Evolutionary conservation across 1,139 yeast species (phyloP).

Genomic region (Suhomyces yuchorum): DNA sequence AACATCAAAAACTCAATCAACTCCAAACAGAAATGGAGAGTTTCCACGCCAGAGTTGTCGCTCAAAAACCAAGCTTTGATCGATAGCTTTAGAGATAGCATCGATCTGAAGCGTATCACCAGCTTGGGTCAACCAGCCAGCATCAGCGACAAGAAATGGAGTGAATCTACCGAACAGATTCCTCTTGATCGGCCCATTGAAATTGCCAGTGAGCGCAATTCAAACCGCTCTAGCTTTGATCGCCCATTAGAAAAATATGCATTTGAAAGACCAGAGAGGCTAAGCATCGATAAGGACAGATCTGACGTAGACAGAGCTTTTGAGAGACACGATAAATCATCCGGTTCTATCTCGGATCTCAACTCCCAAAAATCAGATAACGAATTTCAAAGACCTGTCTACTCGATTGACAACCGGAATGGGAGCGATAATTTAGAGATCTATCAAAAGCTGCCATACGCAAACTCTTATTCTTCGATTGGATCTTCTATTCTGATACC

Average conservation of each 20-base stretch:
- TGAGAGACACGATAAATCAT: neutral
- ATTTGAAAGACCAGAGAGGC: conserved; percentile 4
- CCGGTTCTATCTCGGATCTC: neutral
- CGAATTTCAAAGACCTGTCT: conserved; percentile 1
- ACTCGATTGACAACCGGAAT: conserved; percentile 1
- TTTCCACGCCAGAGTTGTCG: conserved; percentile 10
- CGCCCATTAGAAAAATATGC: conserved; percentile 1
- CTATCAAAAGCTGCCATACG: conserved; percentile 9
- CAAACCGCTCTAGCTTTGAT: conserved; percentile 6
- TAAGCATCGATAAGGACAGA: neutral
- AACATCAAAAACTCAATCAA: conserved; percentile 22
- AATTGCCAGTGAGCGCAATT: neutral
- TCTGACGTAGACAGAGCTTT: conserved; percentile 1
- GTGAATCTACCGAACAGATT: neutral
- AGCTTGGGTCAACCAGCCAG: neutral
- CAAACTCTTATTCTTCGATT: conserved; percentile 19
- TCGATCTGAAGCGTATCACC: conserved; percentile 21
- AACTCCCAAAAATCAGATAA: conserved; percentile 1
- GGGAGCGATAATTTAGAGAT: neutral
- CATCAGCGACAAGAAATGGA: neutral
- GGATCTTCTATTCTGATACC: conserved; percentile 19
- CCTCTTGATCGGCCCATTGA: conserved; percentile 1
- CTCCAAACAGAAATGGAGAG: conserved; percentile 17
- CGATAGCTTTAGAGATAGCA: conserved; percentile 24
- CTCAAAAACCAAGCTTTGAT: conserved; percentile 21